A percentile compares a stretch with the other conserved stretches of the same genome.
phyloP scores from a whole-genome alignment of 139 green algal genomes.

The Tetratostichococcus sp. region DNA sequence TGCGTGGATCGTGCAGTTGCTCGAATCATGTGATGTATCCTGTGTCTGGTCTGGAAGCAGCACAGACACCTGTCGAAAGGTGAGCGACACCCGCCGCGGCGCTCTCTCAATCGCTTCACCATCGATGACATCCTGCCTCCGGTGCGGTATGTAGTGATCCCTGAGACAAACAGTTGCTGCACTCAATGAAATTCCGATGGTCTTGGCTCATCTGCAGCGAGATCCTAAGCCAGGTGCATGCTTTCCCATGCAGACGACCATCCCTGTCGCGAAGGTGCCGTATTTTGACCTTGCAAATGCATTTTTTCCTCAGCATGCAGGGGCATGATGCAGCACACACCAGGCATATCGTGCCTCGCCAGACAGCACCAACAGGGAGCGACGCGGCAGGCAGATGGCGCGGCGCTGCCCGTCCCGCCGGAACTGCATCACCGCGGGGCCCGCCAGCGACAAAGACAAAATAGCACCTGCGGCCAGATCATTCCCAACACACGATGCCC shows the following conservation, averaged over 20 bases:
- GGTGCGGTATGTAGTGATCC: slow-evolving; percentile 93
- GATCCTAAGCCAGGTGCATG: no score
- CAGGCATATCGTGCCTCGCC: slow-evolving; percentile 82
- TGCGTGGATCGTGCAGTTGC: no score
- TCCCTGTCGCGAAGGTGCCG: no score
- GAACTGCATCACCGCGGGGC: slow-evolving; percentile 83
- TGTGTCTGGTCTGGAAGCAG: not conserved
- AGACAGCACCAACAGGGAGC: slow-evolving; percentile 81
- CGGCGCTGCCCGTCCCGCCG: slow-evolving; percentile 27
- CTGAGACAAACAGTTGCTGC: no score
- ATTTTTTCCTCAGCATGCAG: no score
- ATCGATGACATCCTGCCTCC: slow-evolving; percentile 66
- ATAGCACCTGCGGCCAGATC: slow-evolving; percentile 54
- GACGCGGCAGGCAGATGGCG: slow-evolving; percentile 67
- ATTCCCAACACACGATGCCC: no score
- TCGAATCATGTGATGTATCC: no score
- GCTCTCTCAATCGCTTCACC: slow-evolving; percentile 33
- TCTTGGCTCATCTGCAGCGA: no score
- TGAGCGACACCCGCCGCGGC: slow-evolving; percentile 74
- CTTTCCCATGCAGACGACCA: no score
- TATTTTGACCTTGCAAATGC: no score
- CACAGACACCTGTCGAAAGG: slow-evolving; percentile 68
- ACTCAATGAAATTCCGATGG: no score
- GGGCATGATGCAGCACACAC: slow-evolving; percentile 10
- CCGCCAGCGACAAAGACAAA: slow-evolving; percentile 75